Base-by-base conservation (phyloP, 2,329 filamentous ascomycete species). In the Aspergillus ochraceus region DNA sequence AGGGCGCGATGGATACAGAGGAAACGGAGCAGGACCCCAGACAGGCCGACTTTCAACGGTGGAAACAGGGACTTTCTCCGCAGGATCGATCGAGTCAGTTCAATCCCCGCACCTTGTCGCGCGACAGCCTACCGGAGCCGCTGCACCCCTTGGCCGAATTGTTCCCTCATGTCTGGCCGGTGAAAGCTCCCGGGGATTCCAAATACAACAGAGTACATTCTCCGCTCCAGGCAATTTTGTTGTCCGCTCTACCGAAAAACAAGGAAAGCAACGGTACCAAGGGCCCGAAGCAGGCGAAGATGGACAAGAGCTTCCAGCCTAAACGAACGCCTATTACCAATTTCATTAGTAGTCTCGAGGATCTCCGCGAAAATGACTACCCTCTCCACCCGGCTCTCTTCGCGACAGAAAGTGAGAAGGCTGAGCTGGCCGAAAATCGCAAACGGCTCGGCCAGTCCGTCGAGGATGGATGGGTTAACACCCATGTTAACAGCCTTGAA, bases 151-250 rank as follows among this genome's bases (percentile, higher is more conserved):
- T 97, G 60, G 87, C 90, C 46, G 86, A 91, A 60, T 90, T 97
- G 73, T 98, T 99, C 66, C 82, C 88, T 9, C 89, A 95, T 68
- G 79, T 97, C 45, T 97, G 95, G 92, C 94, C 93, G 10, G 86
- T 97, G 59, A 90, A 87, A 72, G 90, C 92, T 0, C 91, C 92
- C 2, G 95, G 93, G 4, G 94, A 98, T 73, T 89, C 92, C 65
- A 90, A 88, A 71, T 86, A 89, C 70, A 86, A 85, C 66, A 90
- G 88, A 71, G 86, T 99, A 71, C 90, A 96, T 75, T 98, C 95
- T 4, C 93, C 95, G 2, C 79, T 98, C 36, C 86, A 91, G 63
- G 88, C 91, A 1, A 93, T 98, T 79, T 83, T 98, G 64, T 90
- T 88, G 4, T 86, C 90, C 0, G 87, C 91, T 5, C 76, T 88